Evolutionary conservation across 768 basidiomycete species (phyloP).

Genomic region (Mycena floridula): DNA sequence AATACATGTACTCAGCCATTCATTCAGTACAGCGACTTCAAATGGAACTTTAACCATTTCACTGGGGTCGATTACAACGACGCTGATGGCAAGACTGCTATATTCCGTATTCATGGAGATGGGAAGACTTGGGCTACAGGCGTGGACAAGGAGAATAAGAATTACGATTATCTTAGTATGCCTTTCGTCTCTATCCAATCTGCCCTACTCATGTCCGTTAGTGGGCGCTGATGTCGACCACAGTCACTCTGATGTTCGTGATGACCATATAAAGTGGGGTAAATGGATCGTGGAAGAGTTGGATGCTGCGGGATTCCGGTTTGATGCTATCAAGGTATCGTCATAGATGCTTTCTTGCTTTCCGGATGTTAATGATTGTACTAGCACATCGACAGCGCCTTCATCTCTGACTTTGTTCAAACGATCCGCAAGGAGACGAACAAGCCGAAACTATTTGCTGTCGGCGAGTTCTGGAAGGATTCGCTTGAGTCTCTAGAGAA

Average conservation of each 20-base stretch:
- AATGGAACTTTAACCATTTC: conserved; percentile 56
- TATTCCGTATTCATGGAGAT: conserved; percentile 52
- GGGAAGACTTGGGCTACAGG: conserved; percentile 53
- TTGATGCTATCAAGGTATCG: conserved; percentile 33
- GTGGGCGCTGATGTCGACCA: conserved; percentile 44
- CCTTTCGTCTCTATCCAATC: background rate
- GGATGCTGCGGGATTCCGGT: conserved; percentile 22
- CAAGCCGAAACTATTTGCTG: conserved; percentile 32
- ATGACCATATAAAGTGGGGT: conserved; percentile 54
- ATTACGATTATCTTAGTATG: conserved; percentile 56
- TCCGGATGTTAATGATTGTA: background rate
- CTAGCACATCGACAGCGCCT: conserved; percentile 25
- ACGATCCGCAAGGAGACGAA: conserved; percentile 27
- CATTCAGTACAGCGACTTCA: conserved; percentile 42
- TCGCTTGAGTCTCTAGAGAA: conserved; percentile 17
- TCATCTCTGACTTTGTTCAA: conserved; percentile 28
- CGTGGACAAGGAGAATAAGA: conserved; percentile 58
- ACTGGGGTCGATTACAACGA: conserved; percentile 65
- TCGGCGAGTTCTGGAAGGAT: conserved; percentile 42
- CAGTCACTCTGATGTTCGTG: conserved; percentile 51
- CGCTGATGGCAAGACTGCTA: conserved; percentile 35
- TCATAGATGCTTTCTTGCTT: background rate
- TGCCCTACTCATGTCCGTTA: conserved; percentile 2
- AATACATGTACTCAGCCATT: background rate
- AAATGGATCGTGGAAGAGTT: conserved; percentile 42